Conservation (phyloP, 2,329 filamentous ascomycete genomes). For the Trichoderma pleuroti region DNA sequence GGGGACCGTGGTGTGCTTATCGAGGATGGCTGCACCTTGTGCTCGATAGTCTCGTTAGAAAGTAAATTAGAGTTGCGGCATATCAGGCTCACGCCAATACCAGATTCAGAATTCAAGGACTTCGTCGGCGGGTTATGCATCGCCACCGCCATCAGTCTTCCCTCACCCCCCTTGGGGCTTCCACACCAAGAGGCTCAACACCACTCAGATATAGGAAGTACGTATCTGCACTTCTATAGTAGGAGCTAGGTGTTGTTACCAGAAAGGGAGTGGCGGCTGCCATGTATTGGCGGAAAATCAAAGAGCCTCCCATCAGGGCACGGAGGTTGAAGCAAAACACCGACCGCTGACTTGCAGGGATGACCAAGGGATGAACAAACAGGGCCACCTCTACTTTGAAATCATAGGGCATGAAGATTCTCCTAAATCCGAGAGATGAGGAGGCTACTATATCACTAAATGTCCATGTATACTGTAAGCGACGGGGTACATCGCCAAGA, state of each 20-base stretch:
- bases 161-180: background rate
- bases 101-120: background rate
- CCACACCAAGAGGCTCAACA: background rate
- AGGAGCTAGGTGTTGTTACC: background rate
- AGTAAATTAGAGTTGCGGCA: background rate
- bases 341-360: background rate
- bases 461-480: background rate
- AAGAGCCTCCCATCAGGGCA: background rate
- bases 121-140: background rate
- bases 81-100: background rate
- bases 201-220: background rate
- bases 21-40: background rate
- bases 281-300: background rate
- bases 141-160: background rate
- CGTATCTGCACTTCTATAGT: background rate
- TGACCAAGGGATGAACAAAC: background rate
- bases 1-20: too few species aligned
- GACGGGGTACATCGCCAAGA: too few species aligned
- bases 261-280: background rate
- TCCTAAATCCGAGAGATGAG: background rate
- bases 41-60: background rate
- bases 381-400: background rate
- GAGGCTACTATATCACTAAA: background rate
- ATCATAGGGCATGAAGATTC: background rate
- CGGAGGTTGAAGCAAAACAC: background rate